These are phyloP conservation scores for Prunus davidiana DNA, from an alignment of 306 rosid genomes.

Conservation along the genomic window DNA sequence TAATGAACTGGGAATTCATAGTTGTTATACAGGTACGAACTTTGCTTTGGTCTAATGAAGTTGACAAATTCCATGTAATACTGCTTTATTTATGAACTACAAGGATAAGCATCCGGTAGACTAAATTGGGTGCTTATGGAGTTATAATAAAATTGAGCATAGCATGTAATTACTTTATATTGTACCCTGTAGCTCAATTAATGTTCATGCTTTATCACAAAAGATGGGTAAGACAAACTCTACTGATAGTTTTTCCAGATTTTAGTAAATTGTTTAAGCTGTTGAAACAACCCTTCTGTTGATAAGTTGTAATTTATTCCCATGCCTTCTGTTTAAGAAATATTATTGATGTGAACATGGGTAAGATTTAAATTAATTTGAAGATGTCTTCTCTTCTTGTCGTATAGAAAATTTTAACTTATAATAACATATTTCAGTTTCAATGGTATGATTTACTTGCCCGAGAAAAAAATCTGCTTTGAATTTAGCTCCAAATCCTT, in stretches of 20 bases:
- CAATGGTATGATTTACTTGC: background rate
- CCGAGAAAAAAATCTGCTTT: background rate
- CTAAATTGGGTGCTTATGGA: constrained; percentile 15
- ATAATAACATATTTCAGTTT: background rate
- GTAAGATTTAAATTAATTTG: background rate
- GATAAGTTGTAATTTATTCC: background rate
- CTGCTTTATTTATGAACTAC: constrained; percentile 28
- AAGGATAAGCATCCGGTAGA: constrained; percentile 29
- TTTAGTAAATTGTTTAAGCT: constrained; percentile 17
- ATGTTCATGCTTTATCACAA: background rate
- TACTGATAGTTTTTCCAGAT: constrained; percentile 11
- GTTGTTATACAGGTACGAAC: constrained; percentile 59
- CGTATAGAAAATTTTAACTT: background rate
- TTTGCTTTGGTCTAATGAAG: constrained; percentile 41
- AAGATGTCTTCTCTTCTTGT: background rate
- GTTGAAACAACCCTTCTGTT: constrained; percentile 18
- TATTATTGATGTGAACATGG: background rate
- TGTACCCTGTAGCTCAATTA: constrained; percentile 21
- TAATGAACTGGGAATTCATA: constrained; percentile 42
- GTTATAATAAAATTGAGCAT: constrained; percentile 22
- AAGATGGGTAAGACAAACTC: constrained; percentile 7
- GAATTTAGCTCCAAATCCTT: background rate
- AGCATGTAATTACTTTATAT: background rate
- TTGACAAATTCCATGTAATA: constrained; percentile 23
- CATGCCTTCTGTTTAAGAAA: background rate